Evolutionary conservation across 805 yeast species (phyloP).

Genomic region (Metschnikowia kofuensis): DNA sequence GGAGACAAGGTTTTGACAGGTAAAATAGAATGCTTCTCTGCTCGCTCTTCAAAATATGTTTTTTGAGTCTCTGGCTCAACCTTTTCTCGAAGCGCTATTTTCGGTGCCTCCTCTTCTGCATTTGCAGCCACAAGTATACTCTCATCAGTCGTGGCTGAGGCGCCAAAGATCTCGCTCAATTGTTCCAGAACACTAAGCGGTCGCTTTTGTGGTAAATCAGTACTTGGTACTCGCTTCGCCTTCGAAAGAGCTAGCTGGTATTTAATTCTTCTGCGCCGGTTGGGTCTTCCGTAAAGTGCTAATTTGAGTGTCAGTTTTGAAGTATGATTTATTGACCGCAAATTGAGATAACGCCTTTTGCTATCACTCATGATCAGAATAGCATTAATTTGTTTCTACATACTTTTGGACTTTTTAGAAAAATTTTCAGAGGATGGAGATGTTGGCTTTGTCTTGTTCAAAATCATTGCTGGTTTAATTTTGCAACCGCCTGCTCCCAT

Average conservation of each 20-base stretch:
- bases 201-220: background rate
- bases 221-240: background rate
- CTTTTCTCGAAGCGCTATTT: background rate
- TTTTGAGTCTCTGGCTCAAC: too few relatives aligned
- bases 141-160: background rate
- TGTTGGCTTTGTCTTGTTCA: too few relatives aligned
- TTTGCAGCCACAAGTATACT: slow-evolving; percentile 2
- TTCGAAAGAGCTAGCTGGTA: background rate
- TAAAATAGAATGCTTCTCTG: background rate
- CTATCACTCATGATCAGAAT: too few relatives aligned
- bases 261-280: background rate
- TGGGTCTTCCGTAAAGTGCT: slow-evolving; percentile 4
- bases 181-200: background rate
- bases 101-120: background rate
- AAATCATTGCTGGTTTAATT: too few relatives aligned
- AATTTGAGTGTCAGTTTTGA: background rate
- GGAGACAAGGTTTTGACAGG: too few relatives aligned
- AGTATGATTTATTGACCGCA: too few relatives aligned
- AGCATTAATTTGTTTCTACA: too few relatives aligned
- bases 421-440: too few relatives aligned
- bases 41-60: background rate
- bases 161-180: slow-evolving; percentile 3
- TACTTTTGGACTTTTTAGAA: too few relatives aligned
- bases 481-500: too few relatives aligned
- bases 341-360: too few relatives aligned